Evolutionary conservation across 2,329 filamentous ascomycete genomes (phyloP).

Genomic region (Aureobasidium musti): DNA sequence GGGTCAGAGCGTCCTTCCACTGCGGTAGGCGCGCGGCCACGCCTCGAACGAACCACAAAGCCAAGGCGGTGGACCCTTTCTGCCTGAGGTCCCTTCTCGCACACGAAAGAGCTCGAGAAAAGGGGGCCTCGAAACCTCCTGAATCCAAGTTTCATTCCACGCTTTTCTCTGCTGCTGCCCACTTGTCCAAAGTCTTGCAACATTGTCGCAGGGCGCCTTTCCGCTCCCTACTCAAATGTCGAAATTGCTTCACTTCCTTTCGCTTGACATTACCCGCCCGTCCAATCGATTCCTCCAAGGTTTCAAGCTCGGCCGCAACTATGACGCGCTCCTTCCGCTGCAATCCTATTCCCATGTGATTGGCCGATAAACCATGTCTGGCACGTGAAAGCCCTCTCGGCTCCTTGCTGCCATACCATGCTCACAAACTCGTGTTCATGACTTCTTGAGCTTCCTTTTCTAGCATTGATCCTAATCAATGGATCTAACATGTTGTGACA

Average conservation of each 20-base stretch:
- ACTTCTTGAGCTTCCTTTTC: background rate
- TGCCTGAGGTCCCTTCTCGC: background rate
- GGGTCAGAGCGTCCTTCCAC: constrained; percentile 8
- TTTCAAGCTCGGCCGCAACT: constrained; percentile 9
- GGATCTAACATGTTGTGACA: background rate
- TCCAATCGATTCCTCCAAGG: background rate
- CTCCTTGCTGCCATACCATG: background rate
- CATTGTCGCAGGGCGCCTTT: background rate
- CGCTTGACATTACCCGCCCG: constrained; percentile 17
- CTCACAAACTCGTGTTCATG: background rate
- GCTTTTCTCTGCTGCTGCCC: background rate
- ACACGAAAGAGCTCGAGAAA: background rate
- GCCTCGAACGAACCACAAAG: background rate
- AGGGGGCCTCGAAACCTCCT: constrained; percentile 10
- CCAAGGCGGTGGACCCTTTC: constrained; percentile 13
- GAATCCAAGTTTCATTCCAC: background rate
- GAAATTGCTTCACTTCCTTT: constrained; percentile 22
- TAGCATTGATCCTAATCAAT: background rate
- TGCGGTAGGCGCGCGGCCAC: background rate
- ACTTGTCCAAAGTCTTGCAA: background rate
- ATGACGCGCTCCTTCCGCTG: constrained; percentile 11
- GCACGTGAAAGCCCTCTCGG: constrained; percentile 6
- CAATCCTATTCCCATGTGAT: constrained; percentile 13
- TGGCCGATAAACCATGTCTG: constrained; percentile 8
- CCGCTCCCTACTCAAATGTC: background rate